Evolutionary conservation across 2,329 filamentous ascomycete genomes (phyloP).

Genomic region (Penicillium sclerotigenum): DNA sequence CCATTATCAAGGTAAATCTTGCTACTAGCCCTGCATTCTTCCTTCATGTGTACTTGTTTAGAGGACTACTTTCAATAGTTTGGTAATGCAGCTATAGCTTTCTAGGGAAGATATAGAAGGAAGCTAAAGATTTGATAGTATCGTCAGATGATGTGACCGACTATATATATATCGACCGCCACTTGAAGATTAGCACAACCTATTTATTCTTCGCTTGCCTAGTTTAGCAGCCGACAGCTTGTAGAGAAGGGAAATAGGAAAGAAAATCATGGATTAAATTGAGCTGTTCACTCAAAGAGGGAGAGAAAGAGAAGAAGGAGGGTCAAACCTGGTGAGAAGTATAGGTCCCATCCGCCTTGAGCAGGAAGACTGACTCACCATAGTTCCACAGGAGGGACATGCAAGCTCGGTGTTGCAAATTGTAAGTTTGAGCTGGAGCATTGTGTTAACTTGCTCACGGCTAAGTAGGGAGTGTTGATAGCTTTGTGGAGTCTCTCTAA

Average conservation of each 20-base stretch:
- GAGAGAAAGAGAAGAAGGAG: neutral
- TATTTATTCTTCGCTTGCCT: neutral
- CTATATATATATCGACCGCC: neutral
- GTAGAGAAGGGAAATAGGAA: neutral
- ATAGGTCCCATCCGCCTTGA: neutral
- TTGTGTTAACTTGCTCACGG: neutral
- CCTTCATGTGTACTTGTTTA: neutral
- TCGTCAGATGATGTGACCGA: neutral
- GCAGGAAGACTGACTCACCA: neutral
- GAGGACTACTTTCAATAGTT: neutral
- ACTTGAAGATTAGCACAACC: neutral
- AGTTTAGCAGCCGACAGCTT: neutral
- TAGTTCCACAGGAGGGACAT: too few relatives aligned
- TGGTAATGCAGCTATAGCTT: neutral
- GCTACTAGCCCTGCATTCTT: neutral
- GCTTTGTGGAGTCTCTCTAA: neutral
- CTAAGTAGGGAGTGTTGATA: neutral
- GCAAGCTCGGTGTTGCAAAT: neutral
- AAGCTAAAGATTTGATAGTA: neutral
- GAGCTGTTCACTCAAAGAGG: neutral
- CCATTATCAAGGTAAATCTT: neutral
- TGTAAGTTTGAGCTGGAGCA: neutral
- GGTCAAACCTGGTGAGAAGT: neutral
- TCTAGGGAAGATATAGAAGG: neutral
- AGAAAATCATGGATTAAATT: neutral